Evolutionary conservation across 257 asterid species (phyloP).

Genomic region (Plantago ovata): DNA sequence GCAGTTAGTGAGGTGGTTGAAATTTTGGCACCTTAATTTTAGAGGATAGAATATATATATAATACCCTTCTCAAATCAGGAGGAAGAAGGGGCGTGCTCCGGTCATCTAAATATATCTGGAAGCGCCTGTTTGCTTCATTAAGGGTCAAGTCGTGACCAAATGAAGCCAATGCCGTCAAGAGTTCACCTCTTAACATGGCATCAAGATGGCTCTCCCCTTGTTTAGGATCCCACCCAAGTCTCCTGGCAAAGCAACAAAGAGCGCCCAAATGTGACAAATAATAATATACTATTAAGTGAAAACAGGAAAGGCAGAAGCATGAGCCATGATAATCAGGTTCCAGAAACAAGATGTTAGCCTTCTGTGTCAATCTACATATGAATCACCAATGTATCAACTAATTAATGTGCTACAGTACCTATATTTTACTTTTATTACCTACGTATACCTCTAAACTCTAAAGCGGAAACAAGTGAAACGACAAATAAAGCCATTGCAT

Average conservation of each 20-base stretch:
- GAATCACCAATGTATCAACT: no score
- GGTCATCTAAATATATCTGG: conserved; percentile 59
- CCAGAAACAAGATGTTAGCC: no score
- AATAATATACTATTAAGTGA: no score
- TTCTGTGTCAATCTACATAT: no score
- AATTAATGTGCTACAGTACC: no score
- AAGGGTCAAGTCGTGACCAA: conserved; percentile 65
- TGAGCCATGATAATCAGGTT: no score
- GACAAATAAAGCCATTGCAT: conserved; percentile 3
- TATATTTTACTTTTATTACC: no score
- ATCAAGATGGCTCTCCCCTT: conserved; percentile 87
- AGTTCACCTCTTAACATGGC: conserved; percentile 94
- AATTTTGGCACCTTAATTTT: conserved; percentile 8
- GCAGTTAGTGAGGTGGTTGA: conserved; percentile 18
- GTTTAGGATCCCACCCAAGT: conserved; percentile 96
- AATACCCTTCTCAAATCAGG: conserved; percentile 96
- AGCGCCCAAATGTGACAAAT: conserved; percentile 7
- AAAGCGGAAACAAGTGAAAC: no score
- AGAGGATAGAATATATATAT: conserved; percentile 14
- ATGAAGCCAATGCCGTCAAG: conserved; percentile 59
- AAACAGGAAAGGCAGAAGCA: no score
- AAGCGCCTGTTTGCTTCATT: conserved; percentile 79
- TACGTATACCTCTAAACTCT: no score
- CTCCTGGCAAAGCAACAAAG: conserved; percentile 49
- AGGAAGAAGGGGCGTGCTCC: conserved; percentile 66